phyloP scores from a whole-genome alignment of 495 filamentous ascomycete species.

The Chaetomium tenue region DNA sequence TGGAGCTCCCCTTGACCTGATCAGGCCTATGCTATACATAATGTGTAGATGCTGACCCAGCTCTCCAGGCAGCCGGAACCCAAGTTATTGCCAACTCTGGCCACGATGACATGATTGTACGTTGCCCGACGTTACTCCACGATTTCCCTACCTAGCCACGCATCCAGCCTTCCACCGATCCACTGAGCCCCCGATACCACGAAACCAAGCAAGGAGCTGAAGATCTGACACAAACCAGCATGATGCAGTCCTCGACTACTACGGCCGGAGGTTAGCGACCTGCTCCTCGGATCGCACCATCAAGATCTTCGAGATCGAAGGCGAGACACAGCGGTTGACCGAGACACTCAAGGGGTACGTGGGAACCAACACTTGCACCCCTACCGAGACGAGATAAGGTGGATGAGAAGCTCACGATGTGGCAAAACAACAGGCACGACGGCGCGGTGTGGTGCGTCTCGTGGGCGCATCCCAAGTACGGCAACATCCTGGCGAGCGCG shows the following conservation, averaged over 20 bases:
- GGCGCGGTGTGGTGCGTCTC: constrained; percentile 95
- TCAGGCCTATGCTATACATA: neutral
- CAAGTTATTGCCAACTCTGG: constrained; percentile 47
- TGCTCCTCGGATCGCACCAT: constrained; percentile 98
- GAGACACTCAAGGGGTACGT: constrained; percentile 92
- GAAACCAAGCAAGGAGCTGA: neutral
- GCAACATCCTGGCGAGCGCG: constrained; percentile 92
- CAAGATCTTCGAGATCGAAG: constrained; percentile 98
- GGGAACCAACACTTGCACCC: neutral
- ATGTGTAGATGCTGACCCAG: constrained; percentile 14
- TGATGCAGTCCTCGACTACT: constrained; percentile 97
- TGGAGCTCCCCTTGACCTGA: neutral
- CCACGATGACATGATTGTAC: constrained; percentile 99
- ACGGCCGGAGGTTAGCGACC: constrained; percentile 92
- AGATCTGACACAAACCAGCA: constrained; percentile 57
- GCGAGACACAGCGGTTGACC: constrained; percentile 81
- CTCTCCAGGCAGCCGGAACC: constrained; percentile 32
- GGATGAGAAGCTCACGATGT: constrained; percentile 8
- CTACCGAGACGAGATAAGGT: neutral
- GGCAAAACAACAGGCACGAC: constrained; percentile 64
- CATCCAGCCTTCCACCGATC: neutral
- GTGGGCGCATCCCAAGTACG: constrained; percentile 98
- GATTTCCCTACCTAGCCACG: neutral
- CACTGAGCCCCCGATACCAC: neutral
- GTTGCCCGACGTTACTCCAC: constrained; percentile 37